Base-by-base conservation (phyloP, 2,329 filamentous ascomycete species). In the Fusarium sp. region DNA sequence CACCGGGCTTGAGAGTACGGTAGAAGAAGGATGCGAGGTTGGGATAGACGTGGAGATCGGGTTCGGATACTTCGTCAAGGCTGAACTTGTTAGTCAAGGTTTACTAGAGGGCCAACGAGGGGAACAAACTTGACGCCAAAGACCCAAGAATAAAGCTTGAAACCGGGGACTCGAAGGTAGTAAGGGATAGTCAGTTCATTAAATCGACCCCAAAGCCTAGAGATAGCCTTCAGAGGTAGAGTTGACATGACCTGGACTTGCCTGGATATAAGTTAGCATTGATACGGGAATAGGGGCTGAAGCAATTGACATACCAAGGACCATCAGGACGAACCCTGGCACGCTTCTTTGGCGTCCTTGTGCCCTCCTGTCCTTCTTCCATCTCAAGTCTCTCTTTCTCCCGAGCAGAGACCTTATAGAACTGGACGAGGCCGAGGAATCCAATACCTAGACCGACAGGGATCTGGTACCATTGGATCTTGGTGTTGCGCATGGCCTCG, bases 21-120 rank as follows among this genome's bases (percentile, higher is more conserved):
- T 98, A 99, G 84, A 99, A 99, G 85, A 99, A 99, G 61, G 95
- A 89, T 7, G 95, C 94, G 40, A 99, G 89, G 77, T 99, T 99
- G 21, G 94, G 93, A 78, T 96, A 99, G 47, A 88, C 88, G 78
- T 93, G 94, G 21, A 99, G 88, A 75, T 99, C 96, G 19, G 91
- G 89, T 77, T 99, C 94, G 33, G 90, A 88, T 19, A 98, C 90
- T 82, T 99, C 96, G 62, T 91, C 88, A 60, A 99, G 87, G 78
- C 91, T 92, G 76, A n/a, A 14, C 7, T 39, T n/a, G 67, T 80
- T 55, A 79, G 74, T 56, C 62, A 46, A 52, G 22, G 40, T 42
- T 22, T 26, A 9, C 17, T 24, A 44, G 33, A 28, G 21, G 21
- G 34, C 46, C 21, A 36, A 28, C 34, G 51, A 31, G 51, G 43